Evolutionary conservation across 768 basidiomycete species (phyloP).

Genomic region (Boletus insuetus): DNA sequence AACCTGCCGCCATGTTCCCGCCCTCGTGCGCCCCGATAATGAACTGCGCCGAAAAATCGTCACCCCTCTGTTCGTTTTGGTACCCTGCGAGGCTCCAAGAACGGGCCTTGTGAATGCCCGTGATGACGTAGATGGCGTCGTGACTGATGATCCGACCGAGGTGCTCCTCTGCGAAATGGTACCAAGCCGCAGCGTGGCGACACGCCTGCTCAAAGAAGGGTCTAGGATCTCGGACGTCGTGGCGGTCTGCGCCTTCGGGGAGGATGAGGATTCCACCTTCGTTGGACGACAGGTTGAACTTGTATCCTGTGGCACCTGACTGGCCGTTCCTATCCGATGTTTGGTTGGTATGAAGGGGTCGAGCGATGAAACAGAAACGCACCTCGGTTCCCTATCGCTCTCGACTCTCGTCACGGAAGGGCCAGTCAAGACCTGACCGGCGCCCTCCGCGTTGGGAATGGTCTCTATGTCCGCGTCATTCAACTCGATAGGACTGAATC

Average conservation of each 20-base stretch:
- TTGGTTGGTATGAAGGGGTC: background rate
- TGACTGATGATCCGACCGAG: conserved; percentile 30
- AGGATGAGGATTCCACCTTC: conserved; percentile 35
- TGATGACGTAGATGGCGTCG: conserved; percentile 35
- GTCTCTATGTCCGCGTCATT: conserved; percentile 16
- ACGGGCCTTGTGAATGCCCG: conserved; percentile 22
- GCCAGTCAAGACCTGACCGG: conserved; percentile 6
- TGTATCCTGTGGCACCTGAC: background rate
- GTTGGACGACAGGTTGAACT: conserved; percentile 16
- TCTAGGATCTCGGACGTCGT: conserved; percentile 25
- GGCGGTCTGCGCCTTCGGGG: conserved; percentile 31
- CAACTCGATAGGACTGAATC: conserved; percentile 26
- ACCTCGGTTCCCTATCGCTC: conserved; percentile 1
- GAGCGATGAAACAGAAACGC: background rate
- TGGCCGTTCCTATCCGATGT: conserved; percentile 1
- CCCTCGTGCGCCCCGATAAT: conserved; percentile 5
- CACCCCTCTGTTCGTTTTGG: conserved; percentile 1
- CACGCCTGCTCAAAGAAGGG: conserved; percentile 28
- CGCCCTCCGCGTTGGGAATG: conserved; percentile 5
- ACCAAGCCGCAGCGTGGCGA: conserved; percentile 31
- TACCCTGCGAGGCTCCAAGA: conserved; percentile 32
- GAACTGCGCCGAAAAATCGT: conserved; percentile 15
- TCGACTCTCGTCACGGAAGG: conserved; percentile 15
- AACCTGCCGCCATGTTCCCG: conserved; percentile 6
- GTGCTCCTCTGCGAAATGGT: conserved; percentile 25